Base-by-base conservation (phyloP, 2,329 filamentous ascomycete species). In the Tricladium varicosporioides region DNA sequence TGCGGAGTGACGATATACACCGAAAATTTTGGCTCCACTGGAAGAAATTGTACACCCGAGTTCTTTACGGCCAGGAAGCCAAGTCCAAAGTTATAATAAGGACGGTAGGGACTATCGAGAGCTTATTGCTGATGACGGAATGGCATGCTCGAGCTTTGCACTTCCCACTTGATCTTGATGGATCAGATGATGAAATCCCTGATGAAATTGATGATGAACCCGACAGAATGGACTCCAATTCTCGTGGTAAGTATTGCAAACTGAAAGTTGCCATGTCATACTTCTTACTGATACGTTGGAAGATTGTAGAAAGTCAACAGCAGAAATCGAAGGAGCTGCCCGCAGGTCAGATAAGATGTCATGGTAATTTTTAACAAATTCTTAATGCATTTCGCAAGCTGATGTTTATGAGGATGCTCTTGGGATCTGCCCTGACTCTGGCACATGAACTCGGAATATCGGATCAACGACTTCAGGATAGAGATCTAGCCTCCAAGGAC, bases 261-360 rank as follows among this genome's bases (percentile, higher is more conserved):
- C 7, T 27, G 22, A 27, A 27, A 27, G 7, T 27, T 27, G 22
- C 3, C 22, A 4, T 27, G 22, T 27, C 22, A 7, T 27, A 4
- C 7, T 27, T 27, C 22, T 27, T 4, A 7, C 22, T 27, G 7
- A 27, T 27, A 40, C 4, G 4, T 11, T 10, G 2, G 10, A 13
- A 40, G 36, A 11, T 40, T 2, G n/a, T 10, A 10, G 3, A 10
- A 40, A 40, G n/a, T 40, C 36, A 5, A n/a, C 36, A 40, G 36
- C 36, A 11, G 58, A 64, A 11, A 80, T 83, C 36, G 77, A 82
- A 43, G 75, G 80, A 43, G 79, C 80, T 1, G 78, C 80, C 1
- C 76, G 77, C 57, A 71, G 78, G 54, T 83, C 78, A 0, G 80
- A 83, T 62, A 76, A 80, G 2, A 83, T 84, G 80, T 83, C 80